A percentile compares a stretch with the other conserved stretches of the same genome.
These are phyloP conservation scores for Malus hybrid DNA, from an alignment of 331 rosid species.

Conservation along the genomic window DNA sequence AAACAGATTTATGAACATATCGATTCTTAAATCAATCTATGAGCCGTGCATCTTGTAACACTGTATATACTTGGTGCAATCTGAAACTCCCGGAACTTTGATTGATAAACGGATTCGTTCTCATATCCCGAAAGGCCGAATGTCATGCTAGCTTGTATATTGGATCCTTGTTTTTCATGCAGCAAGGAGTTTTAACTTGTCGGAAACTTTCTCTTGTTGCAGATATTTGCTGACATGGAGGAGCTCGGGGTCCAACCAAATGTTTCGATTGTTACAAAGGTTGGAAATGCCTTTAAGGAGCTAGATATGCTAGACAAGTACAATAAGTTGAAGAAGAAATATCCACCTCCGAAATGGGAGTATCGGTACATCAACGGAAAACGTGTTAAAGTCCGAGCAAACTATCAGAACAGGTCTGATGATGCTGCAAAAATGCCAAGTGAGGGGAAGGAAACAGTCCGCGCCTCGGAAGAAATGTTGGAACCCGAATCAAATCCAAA, in stretches of 20 bases:
- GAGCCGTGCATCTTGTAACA: not conserved
- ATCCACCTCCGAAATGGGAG: slow-evolving; percentile 76
- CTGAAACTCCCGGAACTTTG: not conserved
- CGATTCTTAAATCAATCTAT: not conserved
- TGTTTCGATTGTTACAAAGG: slow-evolving; percentile 40
- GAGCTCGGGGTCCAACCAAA: slow-evolving; percentile 74
- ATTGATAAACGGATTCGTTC: not conserved
- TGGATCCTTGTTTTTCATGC: not conserved
- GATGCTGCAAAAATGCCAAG: slow-evolving; percentile 8
- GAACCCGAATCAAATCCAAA: slow-evolving; percentile 26
- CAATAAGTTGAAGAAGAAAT: slow-evolving; percentile 50
- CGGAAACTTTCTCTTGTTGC: slow-evolving; percentile 7
- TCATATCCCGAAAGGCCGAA: not conserved
- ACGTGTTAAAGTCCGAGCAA: slow-evolving; percentile 48
- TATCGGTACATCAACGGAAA: slow-evolving; percentile 62
- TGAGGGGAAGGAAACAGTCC: slow-evolving; percentile 4
- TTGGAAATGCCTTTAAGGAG: slow-evolving; percentile 71
- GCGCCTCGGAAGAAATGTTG: not conserved
- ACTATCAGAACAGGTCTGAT: slow-evolving; percentile 7
- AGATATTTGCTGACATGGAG: slow-evolving; percentile 98
- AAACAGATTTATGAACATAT: not conserved
- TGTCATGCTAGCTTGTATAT: slow-evolving; percentile 2
- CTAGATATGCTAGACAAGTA: slow-evolving; percentile 80
- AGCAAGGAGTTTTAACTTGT: slow-evolving; percentile 1
- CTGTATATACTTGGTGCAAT: not conserved